A percentile compares a stretch with the other conserved stretches of the same genome.
Evolutionary conservation across 2,329 filamentous ascomycete genomes (phyloP).

Genomic region (Pseudogymnoascus pannorum): DNA sequence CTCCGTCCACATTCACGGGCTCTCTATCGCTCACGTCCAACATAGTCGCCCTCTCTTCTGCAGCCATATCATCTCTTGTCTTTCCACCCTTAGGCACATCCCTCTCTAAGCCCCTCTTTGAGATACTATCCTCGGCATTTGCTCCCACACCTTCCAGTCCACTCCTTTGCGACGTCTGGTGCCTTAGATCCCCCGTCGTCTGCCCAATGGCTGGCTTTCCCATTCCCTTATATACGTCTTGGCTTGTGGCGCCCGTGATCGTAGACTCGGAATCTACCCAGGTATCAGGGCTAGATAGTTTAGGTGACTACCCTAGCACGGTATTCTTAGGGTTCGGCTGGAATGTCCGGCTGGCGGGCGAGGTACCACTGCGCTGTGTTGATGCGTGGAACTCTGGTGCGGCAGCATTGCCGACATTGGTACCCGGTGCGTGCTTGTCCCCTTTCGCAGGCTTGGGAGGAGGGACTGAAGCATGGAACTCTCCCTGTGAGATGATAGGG

Average conservation of each 20-base stretch:
- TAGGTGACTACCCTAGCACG: background rate
- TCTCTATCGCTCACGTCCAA: background rate
- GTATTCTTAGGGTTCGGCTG: background rate
- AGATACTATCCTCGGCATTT: background rate
- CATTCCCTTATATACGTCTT: background rate
- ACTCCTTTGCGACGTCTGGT: background rate
- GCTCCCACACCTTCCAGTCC: background rate
- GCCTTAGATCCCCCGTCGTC: background rate
- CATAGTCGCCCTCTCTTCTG: background rate
- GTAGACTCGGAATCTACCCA: background rate
- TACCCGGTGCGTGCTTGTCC: conserved; percentile 56
- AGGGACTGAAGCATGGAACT: conserved; percentile 46
- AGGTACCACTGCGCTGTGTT: conserved; percentile 53
- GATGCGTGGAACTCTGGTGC: conserved; percentile 57
- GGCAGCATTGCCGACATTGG: conserved; percentile 51
- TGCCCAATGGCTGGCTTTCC: background rate
- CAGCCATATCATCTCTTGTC: background rate
- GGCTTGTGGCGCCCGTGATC: background rate
- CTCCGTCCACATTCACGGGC: background rate
- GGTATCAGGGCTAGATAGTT: background rate
- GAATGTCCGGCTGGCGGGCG: conserved; percentile 36
- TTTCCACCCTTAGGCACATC: background rate
- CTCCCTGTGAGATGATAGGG: conserved; percentile 46
- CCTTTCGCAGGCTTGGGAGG: conserved; percentile 43
- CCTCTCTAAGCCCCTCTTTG: background rate